Evolutionary conservation across 768 basidiomycete species (phyloP).

Genomic region (Termitomyces sp.): DNA sequence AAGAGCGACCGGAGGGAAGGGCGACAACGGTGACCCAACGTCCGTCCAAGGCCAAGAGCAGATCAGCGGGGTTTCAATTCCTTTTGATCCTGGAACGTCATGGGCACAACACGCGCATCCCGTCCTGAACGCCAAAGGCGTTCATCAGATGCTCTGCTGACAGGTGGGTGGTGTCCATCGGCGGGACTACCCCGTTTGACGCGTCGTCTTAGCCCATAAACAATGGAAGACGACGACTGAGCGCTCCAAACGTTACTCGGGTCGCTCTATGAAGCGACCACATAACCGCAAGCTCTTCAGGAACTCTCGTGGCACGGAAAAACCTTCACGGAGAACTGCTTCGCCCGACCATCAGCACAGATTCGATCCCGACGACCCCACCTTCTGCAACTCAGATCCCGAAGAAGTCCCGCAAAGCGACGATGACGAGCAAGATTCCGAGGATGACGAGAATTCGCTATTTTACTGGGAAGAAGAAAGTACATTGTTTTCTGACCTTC

Average conservation of each 20-base stretch:
- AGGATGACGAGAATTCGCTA: slow-evolving; percentile 25
- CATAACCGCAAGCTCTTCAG: not conserved
- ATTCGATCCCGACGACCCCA: slow-evolving; percentile 15
- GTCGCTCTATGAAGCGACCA: not conserved
- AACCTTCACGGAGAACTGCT: not conserved
- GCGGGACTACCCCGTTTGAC: not conserved
- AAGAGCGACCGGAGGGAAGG: slow-evolving; percentile 18
- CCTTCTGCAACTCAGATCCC: slow-evolving; percentile 8
- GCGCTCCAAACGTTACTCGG: not conserved
- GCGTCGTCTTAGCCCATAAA: slow-evolving; percentile 4
- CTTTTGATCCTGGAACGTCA: slow-evolving; percentile 14
- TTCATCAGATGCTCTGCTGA: not conserved
- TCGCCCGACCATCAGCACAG: not conserved
- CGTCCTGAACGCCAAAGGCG: slow-evolving; percentile 6
- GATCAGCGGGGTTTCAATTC: slow-evolving; percentile 44
- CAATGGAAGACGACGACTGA: not conserved
- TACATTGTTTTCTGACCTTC: slow-evolving; percentile 47
- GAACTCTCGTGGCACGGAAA: not conserved
- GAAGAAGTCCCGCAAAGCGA: slow-evolving; percentile 5
- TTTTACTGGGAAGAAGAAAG: slow-evolving; percentile 52
- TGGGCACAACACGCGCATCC: slow-evolving; percentile 10
- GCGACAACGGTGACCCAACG: slow-evolving; percentile 13
- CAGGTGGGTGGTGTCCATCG: not conserved
- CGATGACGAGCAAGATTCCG: slow-evolving; percentile 12
- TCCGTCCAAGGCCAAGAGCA: slow-evolving; percentile 7